phyloP scores from a whole-genome alignment of 2,329 filamentous ascomycete species.

The Arthrobotrys megalospora region DNA sequence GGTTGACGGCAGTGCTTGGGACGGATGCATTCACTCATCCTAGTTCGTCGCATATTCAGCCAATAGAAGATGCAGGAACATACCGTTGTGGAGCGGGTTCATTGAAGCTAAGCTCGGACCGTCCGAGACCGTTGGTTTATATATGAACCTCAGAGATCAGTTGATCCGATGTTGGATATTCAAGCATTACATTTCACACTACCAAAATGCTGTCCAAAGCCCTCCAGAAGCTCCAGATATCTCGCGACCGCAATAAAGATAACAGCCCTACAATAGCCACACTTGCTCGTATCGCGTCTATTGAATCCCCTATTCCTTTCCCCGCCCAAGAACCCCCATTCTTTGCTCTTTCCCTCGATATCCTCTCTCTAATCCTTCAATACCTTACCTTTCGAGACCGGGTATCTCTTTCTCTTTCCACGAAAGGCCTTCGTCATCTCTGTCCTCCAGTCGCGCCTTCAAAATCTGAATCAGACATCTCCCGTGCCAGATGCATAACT shows the following conservation, averaged over 20 bases:
- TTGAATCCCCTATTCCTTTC: background rate
- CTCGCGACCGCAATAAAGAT: constrained; percentile 33
- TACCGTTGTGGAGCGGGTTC: constrained; percentile 1
- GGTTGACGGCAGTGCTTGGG: background rate
- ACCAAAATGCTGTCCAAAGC: constrained; percentile 40
- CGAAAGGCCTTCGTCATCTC: constrained; percentile 39
- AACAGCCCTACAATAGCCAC: constrained; percentile 31
- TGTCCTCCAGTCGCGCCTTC: constrained; percentile 36
- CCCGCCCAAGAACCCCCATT: constrained; percentile 24
- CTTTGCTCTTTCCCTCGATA: constrained; percentile 38
- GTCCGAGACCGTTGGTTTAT: background rate
- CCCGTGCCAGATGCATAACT: constrained; percentile 20
- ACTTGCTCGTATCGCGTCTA: background rate
- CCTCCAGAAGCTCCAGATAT: constrained; percentile 36
- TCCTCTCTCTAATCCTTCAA: constrained; percentile 40
- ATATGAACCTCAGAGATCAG: background rate
- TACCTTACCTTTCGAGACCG: constrained; percentile 50
- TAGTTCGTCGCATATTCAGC: constrained; percentile 15
- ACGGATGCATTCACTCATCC: background rate
- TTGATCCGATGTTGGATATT: background rate
- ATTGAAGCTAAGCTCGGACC: background rate
- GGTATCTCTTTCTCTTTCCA: constrained; percentile 44
- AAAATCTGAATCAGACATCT: background rate
- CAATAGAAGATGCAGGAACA: background rate
- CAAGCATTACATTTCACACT: too few species aligned